phyloP scores from a whole-genome alignment of 139 green algal species.

The Chlamydomonas eustigma region DNA sequence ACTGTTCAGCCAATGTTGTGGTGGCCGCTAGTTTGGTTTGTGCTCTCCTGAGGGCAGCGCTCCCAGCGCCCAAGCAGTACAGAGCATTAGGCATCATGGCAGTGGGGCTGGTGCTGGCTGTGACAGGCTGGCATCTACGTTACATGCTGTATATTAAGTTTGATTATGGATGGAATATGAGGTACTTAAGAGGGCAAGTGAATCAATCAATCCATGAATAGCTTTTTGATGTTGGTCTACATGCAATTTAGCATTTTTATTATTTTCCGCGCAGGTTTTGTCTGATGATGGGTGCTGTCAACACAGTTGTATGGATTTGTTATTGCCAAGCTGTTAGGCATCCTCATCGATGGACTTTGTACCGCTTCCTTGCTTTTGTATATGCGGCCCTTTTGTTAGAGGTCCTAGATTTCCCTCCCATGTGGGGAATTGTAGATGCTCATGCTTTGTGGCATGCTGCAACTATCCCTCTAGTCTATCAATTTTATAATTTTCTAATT shows the following conservation, averaged over 20 bases:
- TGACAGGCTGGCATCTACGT: conserved; percentile 47
- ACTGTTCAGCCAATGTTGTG: conserved; percentile 49
- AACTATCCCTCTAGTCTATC: conserved; percentile 60
- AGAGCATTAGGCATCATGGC: background rate
- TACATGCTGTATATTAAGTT: conserved; percentile 81
- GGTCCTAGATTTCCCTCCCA: conserved; percentile 80
- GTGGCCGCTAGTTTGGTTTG: conserved; percentile 43
- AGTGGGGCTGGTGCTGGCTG: conserved; percentile 1
- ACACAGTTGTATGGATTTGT: background rate
- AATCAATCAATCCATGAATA: too few relatives aligned
- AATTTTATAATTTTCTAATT: conserved; percentile 75
- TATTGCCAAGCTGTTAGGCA: conserved; percentile 18
- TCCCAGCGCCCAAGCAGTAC: background rate
- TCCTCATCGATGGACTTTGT: conserved; percentile 35
- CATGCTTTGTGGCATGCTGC: conserved; percentile 79
- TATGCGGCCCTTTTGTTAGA: conserved; percentile 62
- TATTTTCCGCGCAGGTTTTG: conserved; percentile 12
- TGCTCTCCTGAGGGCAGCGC: conserved; percentile 16
- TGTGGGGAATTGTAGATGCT: conserved; percentile 64
- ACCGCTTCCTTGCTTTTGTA: conserved; percentile 48
- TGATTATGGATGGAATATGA: conserved; percentile 85
- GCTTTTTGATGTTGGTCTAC: too few relatives aligned
- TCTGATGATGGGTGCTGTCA: conserved; percentile 11
- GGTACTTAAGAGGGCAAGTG: too few relatives aligned
- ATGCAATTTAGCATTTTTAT: too few relatives aligned